A percentile compares a stretch with the other conserved stretches of the same genome.
Evolutionary conservation across 345 rosid genomes (phyloP).

Genomic region (Salix caprea): DNA sequence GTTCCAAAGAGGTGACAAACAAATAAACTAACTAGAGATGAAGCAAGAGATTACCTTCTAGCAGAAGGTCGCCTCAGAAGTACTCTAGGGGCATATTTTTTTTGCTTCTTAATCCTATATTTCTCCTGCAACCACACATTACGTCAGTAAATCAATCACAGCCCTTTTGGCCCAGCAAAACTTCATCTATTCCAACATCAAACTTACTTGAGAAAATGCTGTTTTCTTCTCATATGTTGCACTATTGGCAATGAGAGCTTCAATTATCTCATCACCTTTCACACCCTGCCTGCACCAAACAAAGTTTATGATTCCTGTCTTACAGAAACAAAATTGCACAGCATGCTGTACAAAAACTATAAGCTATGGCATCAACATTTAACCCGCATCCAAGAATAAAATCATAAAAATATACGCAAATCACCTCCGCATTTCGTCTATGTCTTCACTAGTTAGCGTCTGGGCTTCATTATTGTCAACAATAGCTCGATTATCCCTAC

Average conservation of each 20-base stretch:
- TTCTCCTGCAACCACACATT: slow-evolving; percentile 58
- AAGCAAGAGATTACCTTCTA: slow-evolving; percentile 43
- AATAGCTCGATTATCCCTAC: slow-evolving; percentile 62
- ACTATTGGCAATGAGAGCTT: slow-evolving; percentile 88
- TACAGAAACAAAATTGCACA: neutral
- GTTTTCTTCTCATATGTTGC: slow-evolving; percentile 87
- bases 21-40: neutral
- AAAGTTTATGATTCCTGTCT: neutral
- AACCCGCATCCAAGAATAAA: neutral
- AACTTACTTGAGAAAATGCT: slow-evolving; percentile 63
- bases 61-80: slow-evolving; percentile 78
- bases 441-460: slow-evolving; percentile 67
- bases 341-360: neutral
- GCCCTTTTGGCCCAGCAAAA: neutral
- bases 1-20: neutral
- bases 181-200: neutral
- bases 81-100: slow-evolving; percentile 87
- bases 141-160: slow-evolving; percentile 4
- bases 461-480: slow-evolving; percentile 86
- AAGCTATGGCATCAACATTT: neutral
- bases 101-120: slow-evolving; percentile 81
- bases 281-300: slow-evolving; percentile 70
- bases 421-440: slow-evolving; percentile 74
- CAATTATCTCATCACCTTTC: slow-evolving; percentile 76
- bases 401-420: neutral